Evolutionary conservation across 75 land plant genomes (phyloP).

Genomic region (Chamaecyparis obtusa): DNA sequence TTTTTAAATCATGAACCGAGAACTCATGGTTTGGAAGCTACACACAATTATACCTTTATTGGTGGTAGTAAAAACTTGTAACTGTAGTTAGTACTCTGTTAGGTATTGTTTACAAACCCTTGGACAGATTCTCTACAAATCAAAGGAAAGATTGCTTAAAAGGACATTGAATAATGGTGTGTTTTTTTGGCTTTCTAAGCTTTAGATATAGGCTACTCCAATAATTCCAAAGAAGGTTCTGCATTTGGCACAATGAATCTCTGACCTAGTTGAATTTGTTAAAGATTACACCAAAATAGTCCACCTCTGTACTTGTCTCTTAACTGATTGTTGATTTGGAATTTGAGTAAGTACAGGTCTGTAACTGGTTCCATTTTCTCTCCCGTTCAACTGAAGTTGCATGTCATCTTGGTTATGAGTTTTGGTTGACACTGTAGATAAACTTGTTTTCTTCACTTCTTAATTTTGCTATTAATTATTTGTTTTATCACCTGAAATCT

Average conservation of each 20-base stretch:
- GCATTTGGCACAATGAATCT: neutral
- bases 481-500: neutral
- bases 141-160: neutral
- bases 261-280: slow-evolving; percentile 1
- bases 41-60: neutral
- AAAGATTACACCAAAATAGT: neutral
- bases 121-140: neutral
- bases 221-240: neutral
- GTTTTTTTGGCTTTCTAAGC: neutral
- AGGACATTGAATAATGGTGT: neutral
- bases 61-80: neutral
- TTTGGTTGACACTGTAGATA: neutral
- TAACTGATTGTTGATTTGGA: neutral
- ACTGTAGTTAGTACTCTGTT: neutral
- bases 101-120: neutral
- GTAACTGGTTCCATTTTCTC: neutral
- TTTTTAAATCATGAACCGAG: neutral
- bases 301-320: neutral
- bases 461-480: neutral
- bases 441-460: neutral
- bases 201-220: neutral
- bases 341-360: neutral
- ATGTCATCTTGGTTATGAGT: neutral
- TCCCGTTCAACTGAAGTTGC: neutral
- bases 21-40: neutral